Base-by-base conservation (phyloP, 2,329 filamentous ascomycete species). In the Ophiostoma montium region DNA sequence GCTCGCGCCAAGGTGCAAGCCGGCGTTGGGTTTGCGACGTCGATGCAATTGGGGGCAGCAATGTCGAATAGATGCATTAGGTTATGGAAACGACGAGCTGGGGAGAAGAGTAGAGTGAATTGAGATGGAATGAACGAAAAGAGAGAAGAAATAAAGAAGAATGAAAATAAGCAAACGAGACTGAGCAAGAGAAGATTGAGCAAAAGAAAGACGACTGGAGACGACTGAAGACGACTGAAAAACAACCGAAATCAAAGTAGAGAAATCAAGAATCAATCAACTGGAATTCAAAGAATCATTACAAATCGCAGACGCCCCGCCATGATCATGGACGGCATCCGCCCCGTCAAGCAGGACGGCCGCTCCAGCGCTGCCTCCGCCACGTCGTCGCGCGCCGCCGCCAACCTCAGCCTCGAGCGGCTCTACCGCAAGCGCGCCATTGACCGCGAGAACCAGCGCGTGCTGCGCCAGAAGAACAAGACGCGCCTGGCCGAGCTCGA, bases 401-500 rank as follows among this genome's bases (percentile, higher is more conserved):
- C 49, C 44, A 51, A 51, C 41, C 35, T 53, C 23, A 50, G 47
- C 45, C 41, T 52, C 30, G 52, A 53, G 39, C 46, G 47, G 15
- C 49, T 53, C 21, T 52, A 51, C 43, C 43, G 52, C 27, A 53
- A 53, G 35, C 49, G 52, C 18, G 52, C 52, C 8, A 53, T 52
- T 9, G 52, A 53, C 47, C 52, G 52, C 12, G 52, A 51, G 30
- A 53, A 53, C 44, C 49, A 53, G 41, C 50, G 52, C 10, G 47
- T 51, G 15, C 41, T 51, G 19, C 46, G 52, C 7, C 52, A 53
- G 16, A 53, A 53, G 35, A 53, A 53, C 52, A 53, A 53, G 47
- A 38, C 52, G 6, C 46, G 52, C 2, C 49, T 53, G 10, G 49
- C 49, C 19, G 52, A 53, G 46, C 49, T 53, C 19, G 52, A 53